Conservation (phyloP, 1,139 yeast species). For the Torulaspora pretoriensis region DNA sequence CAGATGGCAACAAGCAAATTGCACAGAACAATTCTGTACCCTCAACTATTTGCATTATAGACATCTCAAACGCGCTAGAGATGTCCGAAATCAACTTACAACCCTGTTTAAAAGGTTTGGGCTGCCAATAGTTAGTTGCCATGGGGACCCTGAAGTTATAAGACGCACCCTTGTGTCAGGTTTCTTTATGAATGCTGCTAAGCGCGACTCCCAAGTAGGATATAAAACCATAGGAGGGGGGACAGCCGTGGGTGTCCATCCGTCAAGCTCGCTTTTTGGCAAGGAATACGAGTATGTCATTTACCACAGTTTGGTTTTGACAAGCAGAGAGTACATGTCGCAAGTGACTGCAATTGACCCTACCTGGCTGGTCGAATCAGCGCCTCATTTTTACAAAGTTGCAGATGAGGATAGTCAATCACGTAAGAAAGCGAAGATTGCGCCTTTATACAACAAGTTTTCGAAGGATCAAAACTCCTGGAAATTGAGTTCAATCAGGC, state of each 20-base stretch:
- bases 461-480: slow-evolving; percentile 52
- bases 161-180: slow-evolving; percentile 80
- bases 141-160: slow-evolving; percentile 57
- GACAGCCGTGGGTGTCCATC: slow-evolving; percentile 81
- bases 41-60: slow-evolving; percentile 80
- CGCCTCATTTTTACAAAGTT: slow-evolving; percentile 78
- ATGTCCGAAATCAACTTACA: slow-evolving; percentile 68
- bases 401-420: slow-evolving; percentile 43
- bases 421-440: slow-evolving; percentile 47
- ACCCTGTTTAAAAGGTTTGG: slow-evolving; percentile 56
- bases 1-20: slow-evolving; percentile 65
- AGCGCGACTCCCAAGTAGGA: slow-evolving; percentile 70
- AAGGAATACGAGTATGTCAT: slow-evolving; percentile 74
- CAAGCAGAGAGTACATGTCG: slow-evolving; percentile 89
- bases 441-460: slow-evolving; percentile 58
- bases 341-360: slow-evolving; percentile 80
- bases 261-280: slow-evolving; percentile 76
- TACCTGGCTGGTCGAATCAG: slow-evolving; percentile 76
- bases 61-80: slow-evolving; percentile 70
- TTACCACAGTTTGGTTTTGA: slow-evolving; percentile 76
- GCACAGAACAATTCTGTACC: slow-evolving; percentile 70
- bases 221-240: slow-evolving; percentile 74
- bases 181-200: slow-evolving; percentile 80
- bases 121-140: slow-evolving; percentile 55
- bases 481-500: slow-evolving; percentile 46